Base-by-base conservation (phyloP, 1,284 basidiomycete species). In the Cutaneotrichosporon cutaneum region DNA sequence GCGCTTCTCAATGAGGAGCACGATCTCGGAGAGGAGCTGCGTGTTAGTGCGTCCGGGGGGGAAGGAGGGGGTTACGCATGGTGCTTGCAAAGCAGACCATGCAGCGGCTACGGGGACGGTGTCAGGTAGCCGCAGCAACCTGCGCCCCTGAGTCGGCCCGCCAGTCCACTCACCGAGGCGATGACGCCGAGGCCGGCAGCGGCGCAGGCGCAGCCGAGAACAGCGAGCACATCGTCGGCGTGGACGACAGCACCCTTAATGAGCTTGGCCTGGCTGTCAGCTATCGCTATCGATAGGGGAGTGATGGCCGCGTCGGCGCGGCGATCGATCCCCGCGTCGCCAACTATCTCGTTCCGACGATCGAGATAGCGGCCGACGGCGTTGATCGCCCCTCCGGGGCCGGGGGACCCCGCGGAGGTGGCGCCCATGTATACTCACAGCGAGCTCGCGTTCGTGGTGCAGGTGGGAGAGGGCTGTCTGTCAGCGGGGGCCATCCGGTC, bases 171-270 rank as follows among this genome's bases (percentile, higher is more conserved):
- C 21, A 63, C 56, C 16, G 61, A 44, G n/a, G 60, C 50, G 16
- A 61, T 58, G 42, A 66, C 56, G 35, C 59, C 64, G 51, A 60
- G 21, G 21, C 56, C 61, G 22, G 61, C 61, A 2, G 64, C 59
- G 10, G 56, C 61, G 54, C 56, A 52, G 3, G 56, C 27, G 13
- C 52, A 21, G 11, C 61, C 61, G 33, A 58, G 16, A 16, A 54
- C 59, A 35, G 56, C 61, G 24, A 63, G 27, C 7, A 66, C 61
- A 35, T 66, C 61, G 35, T 27, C 30, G 35, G 64, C 64, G 24
- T 61, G 22, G 36, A 66, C 52, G 21, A 39, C 27, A 6, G 47
- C 47, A 16, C 45, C 35, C 27, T 22, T 30, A 22, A 58, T 22
- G 26, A 45, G 55, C 27, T 21, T 47, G 30, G 55, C 5, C 44